Percentiles rank a stretch among this genome's conserved stretches.
Evolutionary conservation across 2,329 filamentous ascomycete genomes (phyloP).

Genomic region (Camillea tinctor): DNA sequence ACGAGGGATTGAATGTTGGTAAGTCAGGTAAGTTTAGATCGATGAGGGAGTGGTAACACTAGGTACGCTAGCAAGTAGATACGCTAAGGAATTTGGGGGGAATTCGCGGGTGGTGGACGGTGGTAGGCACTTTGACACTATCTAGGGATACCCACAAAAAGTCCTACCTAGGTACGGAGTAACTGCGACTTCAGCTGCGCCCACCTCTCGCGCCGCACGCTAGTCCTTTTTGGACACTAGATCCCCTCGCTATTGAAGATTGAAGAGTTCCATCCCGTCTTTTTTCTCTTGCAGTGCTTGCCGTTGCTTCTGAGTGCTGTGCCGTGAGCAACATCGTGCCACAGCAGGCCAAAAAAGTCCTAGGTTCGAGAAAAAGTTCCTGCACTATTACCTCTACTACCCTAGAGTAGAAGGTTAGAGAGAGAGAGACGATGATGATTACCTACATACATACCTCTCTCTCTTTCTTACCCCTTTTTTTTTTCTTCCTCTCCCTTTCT

Average conservation of each 20-base stretch:
- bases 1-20: neutral
- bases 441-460: no score
- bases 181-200: slow-evolving; percentile 27
- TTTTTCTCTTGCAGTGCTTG: neutral
- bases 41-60: no score
- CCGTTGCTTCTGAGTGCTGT: neutral
- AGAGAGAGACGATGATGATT: no score
- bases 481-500: neutral
- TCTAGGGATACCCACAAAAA: slow-evolving; percentile 20
- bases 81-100: neutral
- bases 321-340: neutral
- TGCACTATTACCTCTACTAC: no score
- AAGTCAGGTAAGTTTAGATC: slow-evolving; percentile 2
- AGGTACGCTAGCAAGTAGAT: neutral
- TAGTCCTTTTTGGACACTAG: slow-evolving; percentile 17
- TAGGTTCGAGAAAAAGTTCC: neutral
- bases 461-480: no score
- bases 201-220: slow-evolving; percentile 23
- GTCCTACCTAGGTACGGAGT: slow-evolving; percentile 27
- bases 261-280: neutral
- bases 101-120: no score
- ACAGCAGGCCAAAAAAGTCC: neutral
- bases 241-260: neutral
- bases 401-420: no score
- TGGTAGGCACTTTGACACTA: slow-evolving; percentile 8